Conservation (phyloP, 1,284 basidiomycete species). For the Apiotrichum sp. region DNA sequence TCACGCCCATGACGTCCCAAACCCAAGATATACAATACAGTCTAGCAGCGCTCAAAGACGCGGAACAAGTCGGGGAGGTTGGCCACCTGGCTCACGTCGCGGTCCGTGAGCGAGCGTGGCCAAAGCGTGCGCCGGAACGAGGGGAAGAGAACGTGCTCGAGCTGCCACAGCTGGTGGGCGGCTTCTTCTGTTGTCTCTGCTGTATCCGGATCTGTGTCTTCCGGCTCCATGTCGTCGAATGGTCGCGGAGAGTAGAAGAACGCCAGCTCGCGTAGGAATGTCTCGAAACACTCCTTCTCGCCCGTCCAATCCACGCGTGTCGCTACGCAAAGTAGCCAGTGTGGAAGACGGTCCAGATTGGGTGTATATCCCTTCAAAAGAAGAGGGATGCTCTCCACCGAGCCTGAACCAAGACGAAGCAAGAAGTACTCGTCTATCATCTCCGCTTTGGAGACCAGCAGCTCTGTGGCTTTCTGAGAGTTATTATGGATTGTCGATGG, state of each 20-base stretch:
- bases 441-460: constrained; percentile 55
- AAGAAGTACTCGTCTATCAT: constrained; percentile 95
- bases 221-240: constrained; percentile 21
- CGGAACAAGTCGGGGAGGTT: constrained; percentile 80
- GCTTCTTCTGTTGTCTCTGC: constrained; percentile 34
- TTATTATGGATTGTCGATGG: background rate
- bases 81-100: constrained; percentile 72
- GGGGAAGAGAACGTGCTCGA: constrained; percentile 81
- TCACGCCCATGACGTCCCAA: too few species aligned
- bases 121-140: constrained; percentile 59
- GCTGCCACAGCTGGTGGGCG: constrained; percentile 65
- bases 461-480: constrained; percentile 9
- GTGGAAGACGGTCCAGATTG: constrained; percentile 75
- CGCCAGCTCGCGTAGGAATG: constrained; percentile 80
- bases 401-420: constrained; percentile 61
- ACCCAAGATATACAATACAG: too few species aligned
- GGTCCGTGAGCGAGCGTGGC: constrained; percentile 8
- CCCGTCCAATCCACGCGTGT: constrained; percentile 82
- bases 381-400: constrained; percentile 69
- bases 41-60: constrained; percentile 78
- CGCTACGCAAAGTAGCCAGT: constrained; percentile 77
- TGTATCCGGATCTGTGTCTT: constrained; percentile 3
- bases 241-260: constrained; percentile 76
- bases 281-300: constrained; percentile 78
- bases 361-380: constrained; percentile 78